These are phyloP conservation scores for Citrullus mucosospermus DNA, from an alignment of 306 rosid genomes.

Conservation along the genomic window DNA sequence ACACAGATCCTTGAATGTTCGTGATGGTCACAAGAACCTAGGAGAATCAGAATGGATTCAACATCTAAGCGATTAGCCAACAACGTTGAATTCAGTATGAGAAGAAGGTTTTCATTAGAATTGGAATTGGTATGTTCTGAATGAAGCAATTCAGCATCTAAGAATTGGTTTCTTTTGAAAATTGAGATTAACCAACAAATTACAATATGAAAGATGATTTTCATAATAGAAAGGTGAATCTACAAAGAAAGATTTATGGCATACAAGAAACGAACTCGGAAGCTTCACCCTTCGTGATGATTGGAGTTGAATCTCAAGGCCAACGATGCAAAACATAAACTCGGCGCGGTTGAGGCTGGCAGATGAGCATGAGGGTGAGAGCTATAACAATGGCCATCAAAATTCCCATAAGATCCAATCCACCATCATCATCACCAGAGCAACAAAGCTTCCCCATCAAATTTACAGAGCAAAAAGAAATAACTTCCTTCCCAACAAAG, in stretches of 20 bases:
- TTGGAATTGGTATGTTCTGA: background rate
- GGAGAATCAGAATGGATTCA: background rate
- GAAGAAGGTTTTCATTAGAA: background rate
- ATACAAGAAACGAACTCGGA: background rate
- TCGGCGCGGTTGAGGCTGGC: constrained; percentile 15
- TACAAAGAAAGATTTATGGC: background rate
- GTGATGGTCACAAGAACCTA: background rate
- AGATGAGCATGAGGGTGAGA: constrained; percentile 24
- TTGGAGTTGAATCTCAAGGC: background rate
- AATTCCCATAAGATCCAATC: constrained; percentile 11
- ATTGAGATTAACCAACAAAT: background rate
- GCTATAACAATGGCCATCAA: constrained; percentile 19
- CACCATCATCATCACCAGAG: constrained; percentile 9
- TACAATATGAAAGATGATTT: background rate
- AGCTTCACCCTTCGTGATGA: background rate
- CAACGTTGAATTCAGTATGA: background rate
- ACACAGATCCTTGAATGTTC: background rate
- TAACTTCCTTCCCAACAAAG: background rate
- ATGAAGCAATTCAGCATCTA: background rate
- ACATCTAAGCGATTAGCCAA: background rate
- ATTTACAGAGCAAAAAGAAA: background rate
- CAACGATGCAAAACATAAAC: background rate
- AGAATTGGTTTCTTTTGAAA: background rate
- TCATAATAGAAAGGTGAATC: background rate
- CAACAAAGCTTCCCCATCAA: constrained; percentile 28